A percentile compares a stretch with the other conserved stretches of the same genome.
Evolutionary conservation across 768 basidiomycete genomes (phyloP).

Genomic region (Mycena floridula): DNA sequence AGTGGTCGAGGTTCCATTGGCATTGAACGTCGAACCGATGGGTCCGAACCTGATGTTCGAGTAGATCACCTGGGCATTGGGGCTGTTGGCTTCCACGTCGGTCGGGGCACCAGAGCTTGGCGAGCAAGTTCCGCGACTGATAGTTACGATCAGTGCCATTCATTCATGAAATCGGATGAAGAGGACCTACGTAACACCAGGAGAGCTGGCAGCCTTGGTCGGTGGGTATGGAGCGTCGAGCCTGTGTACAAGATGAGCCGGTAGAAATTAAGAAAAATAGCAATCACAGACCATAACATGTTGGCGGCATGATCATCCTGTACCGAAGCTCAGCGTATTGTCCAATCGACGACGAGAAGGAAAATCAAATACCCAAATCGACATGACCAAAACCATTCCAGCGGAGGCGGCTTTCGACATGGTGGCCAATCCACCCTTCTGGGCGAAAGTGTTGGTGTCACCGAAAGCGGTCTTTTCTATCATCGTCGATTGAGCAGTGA

Average conservation of each 20-base stretch:
- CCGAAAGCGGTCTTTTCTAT: constrained; percentile 25
- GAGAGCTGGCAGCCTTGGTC: constrained; percentile 22
- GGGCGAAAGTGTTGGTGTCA: constrained; percentile 34
- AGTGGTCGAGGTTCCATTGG: too few relatives aligned
- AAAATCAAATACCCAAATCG: constrained; percentile 38
- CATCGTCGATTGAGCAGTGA: background rate
- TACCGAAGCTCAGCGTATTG: constrained; percentile 7
- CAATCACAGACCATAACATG: constrained; percentile 25
- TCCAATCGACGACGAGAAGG: constrained; percentile 29
- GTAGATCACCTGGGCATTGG: constrained; percentile 40
- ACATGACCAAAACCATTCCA: constrained; percentile 39
- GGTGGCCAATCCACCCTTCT: constrained; percentile 34
- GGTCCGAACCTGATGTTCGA: constrained; percentile 51
- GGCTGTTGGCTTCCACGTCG: constrained; percentile 31
- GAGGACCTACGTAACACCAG: constrained; percentile 42
- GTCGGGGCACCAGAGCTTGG: constrained; percentile 39
- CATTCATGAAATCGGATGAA: too few relatives aligned
- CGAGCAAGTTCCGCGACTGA: constrained; percentile 45
- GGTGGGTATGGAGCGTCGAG: constrained; percentile 46
- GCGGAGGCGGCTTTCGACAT: constrained; percentile 27
- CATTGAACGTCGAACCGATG: constrained; percentile 36
- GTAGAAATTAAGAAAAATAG: too few relatives aligned
- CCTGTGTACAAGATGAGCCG: too few relatives aligned
- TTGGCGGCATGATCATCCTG: constrained; percentile 11
- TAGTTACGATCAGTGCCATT: too few relatives aligned